Conservation (phyloP, 305 asterid species). For the Fraxinus paxiana region DNA sequence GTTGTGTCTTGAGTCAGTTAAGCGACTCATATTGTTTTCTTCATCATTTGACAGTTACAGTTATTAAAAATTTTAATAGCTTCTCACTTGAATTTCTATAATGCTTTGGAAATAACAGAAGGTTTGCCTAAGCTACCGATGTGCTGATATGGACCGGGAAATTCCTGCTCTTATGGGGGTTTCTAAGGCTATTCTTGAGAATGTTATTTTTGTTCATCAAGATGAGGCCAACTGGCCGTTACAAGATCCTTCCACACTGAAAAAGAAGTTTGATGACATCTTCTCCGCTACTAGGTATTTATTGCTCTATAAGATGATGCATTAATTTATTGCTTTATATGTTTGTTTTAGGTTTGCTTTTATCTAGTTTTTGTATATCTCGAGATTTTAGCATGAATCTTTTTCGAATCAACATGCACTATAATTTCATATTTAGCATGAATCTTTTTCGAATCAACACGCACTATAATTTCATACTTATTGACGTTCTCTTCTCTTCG, state of each 20-base stretch:
- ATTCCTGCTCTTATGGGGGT: conserved; percentile 99
- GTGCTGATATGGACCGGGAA: conserved; percentile 99
- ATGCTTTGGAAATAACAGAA: conserved; percentile 60
- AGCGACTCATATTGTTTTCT: conserved; percentile 13
- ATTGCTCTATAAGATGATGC: conserved; percentile 14
- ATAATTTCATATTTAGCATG: neutral
- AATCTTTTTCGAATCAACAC: neutral
- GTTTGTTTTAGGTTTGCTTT: neutral
- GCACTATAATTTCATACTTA: neutral
- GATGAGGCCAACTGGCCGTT: conserved; percentile 99
- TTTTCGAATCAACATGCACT: neutral
- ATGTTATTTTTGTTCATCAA: conserved; percentile 95
- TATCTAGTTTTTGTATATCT: neutral
- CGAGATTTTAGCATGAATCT: neutral
- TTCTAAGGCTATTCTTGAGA: conserved; percentile 92
- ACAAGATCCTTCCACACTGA: conserved; percentile 84
- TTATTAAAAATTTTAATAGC: conserved; percentile 9
- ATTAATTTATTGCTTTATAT: neutral
- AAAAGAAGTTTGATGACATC: conserved; percentile 93
- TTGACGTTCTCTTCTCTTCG: neutral
- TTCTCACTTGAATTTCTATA: conserved; percentile 17
- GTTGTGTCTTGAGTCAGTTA: neutral
- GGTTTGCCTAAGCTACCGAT: conserved; percentile 93
- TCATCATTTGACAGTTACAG: conserved; percentile 7
- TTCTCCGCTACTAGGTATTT: conserved; percentile 92